A percentile compares a stretch with the other conserved stretches of the same genome.
Conservation (phyloP, 805 yeast genomes). For the Groenewaldozyma salmanticensis region DNA sequence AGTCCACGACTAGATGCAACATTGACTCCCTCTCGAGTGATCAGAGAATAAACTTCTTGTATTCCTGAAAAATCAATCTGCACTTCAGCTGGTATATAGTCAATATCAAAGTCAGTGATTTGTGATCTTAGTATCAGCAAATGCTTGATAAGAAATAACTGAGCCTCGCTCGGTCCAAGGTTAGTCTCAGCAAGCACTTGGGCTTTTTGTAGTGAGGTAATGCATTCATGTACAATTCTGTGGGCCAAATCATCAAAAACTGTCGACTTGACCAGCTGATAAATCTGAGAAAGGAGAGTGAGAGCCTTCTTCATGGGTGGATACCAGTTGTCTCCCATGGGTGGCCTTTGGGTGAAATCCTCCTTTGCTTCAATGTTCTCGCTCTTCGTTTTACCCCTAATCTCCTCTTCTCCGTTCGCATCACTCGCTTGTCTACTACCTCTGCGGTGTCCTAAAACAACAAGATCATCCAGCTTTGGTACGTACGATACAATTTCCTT, state of each 20-base stretch:
- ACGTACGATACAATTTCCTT: conserved; percentile 55
- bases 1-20: conserved; percentile 26
- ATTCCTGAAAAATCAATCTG: conserved; percentile 77
- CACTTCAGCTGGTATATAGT: conserved; percentile 55
- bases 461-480: conserved; percentile 61
- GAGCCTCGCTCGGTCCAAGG: conserved; percentile 47
- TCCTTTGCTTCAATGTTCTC: background rate
- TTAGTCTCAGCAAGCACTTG: conserved; percentile 36
- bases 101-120: conserved; percentile 69
- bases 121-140: conserved; percentile 61
- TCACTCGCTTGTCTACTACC: conserved; percentile 9
- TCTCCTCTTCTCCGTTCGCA: conserved; percentile 3
- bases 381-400: background rate
- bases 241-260: conserved; percentile 89
- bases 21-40: conserved; percentile 23
- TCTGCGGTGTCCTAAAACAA: conserved; percentile 35
- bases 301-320: conserved; percentile 66
- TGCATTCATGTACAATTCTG: conserved; percentile 70
- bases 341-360: background rate
- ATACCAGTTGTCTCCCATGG: conserved; percentile 37
- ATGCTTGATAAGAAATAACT: conserved; percentile 62
- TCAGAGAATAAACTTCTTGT: conserved; percentile 37
- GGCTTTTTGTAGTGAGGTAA: conserved; percentile 49
- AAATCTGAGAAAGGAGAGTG: conserved; percentile 62
- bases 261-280: conserved; percentile 61